A percentile compares a stretch with the other conserved stretches of the same genome.
These are phyloP conservation scores for Magnaporthiopsis rhizophila DNA, from an alignment of 2,329 filamentous ascomycete species.

Conservation along the genomic window DNA sequence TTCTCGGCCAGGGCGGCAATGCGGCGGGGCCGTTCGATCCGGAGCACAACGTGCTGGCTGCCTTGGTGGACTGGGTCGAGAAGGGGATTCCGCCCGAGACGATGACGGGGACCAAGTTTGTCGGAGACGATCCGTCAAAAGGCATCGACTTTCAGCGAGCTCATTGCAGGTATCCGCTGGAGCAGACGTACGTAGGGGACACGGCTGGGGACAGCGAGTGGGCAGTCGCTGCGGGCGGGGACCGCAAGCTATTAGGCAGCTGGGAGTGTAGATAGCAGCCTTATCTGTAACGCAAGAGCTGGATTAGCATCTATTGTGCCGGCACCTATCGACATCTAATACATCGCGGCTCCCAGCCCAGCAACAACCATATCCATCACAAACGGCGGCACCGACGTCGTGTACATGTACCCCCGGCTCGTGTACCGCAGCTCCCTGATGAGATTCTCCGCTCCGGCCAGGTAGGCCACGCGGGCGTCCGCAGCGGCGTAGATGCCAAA, in stretches of 20 bases:
- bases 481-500: conserved; percentile 10
- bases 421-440: conserved; percentile 12
- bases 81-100: conserved; percentile 31
- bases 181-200: conserved; percentile 8
- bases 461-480: conserved; percentile 9
- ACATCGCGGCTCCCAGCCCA: not conserved
- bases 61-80: conserved; percentile 39
- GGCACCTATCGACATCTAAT: no score
- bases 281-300: no score
- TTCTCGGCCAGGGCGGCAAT: conserved; percentile 18
- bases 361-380: conserved; percentile 11
- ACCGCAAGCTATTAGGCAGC: no score
- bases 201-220: no score
- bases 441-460: conserved; percentile 9
- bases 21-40: conserved; percentile 21
- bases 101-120: conserved; percentile 11
- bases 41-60: conserved; percentile 33
- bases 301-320: no score
- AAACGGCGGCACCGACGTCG: conserved; percentile 10
- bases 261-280: no score
- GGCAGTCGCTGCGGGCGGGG: no score
- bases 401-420: conserved; percentile 11
- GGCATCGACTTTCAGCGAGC: conserved; percentile 11
- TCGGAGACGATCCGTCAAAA: conserved; percentile 4
- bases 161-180: conserved; percentile 10